Percentiles rank a stretch among this genome's conserved stretches.
phyloP scores from a whole-genome alignment of 768 basidiomycete genomes.

The Tulasnella sp. region DNA sequence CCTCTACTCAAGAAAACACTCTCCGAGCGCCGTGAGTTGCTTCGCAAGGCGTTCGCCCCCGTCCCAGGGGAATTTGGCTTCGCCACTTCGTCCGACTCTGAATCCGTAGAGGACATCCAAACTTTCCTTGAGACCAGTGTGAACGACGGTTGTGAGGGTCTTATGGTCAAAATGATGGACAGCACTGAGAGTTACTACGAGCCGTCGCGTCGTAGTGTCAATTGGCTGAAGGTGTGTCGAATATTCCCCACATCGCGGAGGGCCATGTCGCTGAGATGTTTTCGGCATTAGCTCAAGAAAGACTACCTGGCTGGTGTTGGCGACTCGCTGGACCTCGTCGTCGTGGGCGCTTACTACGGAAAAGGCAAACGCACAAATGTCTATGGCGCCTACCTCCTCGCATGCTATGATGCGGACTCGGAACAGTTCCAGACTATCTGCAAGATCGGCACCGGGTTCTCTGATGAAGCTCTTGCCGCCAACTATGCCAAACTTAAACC shows the following conservation, averaged over 20 bases:
- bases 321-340: conserved; percentile 93
- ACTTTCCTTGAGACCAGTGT: conserved; percentile 91
- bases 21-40: conserved; percentile 60
- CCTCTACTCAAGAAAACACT: conserved; percentile 71
- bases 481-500: conserved; percentile 78
- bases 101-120: conserved; percentile 89
- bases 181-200: conserved; percentile 88
- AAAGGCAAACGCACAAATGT: conserved; percentile 97
- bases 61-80: conserved; percentile 89
- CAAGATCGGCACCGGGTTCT: conserved; percentile 98
- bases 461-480: conserved; percentile 73
- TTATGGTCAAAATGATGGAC: conserved; percentile 99
- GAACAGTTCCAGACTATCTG: conserved; percentile 97
- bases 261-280: conserved; percentile 7
- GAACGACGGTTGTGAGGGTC: conserved; percentile 95
- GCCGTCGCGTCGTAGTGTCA: conserved; percentile 88
- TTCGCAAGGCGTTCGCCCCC: conserved; percentile 67
- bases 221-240: conserved; percentile 85
- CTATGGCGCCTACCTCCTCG: conserved; percentile 95
- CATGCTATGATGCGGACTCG: conserved; percentile 89
- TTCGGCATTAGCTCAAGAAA: conserved; percentile 72
- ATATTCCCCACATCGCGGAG: not conserved
- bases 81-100: conserved; percentile 81
- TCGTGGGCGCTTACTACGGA: conserved; percentile 95
- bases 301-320: conserved; percentile 95